These are phyloP conservation scores for Pythium periplocum DNA, from an alignment of 352 stramenopile species.

Conservation along the genomic window DNA sequence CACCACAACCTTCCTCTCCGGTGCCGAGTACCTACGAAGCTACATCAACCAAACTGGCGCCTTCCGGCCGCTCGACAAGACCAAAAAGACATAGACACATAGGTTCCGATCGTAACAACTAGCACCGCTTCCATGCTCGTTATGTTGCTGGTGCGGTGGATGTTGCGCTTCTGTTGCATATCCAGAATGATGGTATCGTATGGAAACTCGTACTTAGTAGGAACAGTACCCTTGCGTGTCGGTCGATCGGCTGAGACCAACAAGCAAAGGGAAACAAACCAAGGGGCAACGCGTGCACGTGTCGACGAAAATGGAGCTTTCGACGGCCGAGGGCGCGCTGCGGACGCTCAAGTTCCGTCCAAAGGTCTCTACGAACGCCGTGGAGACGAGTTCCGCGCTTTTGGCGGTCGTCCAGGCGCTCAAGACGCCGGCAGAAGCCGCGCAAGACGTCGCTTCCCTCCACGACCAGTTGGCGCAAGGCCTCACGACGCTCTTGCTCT, in stretches of 20 bases:
- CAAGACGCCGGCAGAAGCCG: not conserved
- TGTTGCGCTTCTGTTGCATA: too few species aligned
- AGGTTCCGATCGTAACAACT: too few species aligned
- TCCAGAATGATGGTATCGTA: too few species aligned
- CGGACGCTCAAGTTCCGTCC: conserved; percentile 69
- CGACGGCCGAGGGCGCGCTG: conserved; percentile 54
- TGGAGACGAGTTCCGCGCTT: conserved; percentile 35
- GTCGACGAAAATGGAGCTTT: conserved; percentile 52
- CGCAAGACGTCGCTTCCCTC: conserved; percentile 10
- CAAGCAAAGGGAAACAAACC: too few species aligned
- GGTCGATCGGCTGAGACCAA: too few species aligned
- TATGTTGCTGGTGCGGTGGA: too few species aligned
- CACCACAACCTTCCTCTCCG: conserved; percentile 71
- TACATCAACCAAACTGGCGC: conserved; percentile 69
- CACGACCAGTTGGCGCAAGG: conserved; percentile 42
- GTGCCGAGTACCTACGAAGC: conserved; percentile 69
- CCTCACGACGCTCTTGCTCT: conserved; percentile 45
- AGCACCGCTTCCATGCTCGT: too few species aligned
- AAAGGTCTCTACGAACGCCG: conserved; percentile 36
- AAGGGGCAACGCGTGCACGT: too few species aligned
- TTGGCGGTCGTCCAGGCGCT: conserved; percentile 20
- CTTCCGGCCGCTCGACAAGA: conserved; percentile 50
- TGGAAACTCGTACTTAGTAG: too few species aligned
- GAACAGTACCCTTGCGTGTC: too few species aligned
- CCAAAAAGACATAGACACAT: not conserved